Evolutionary conservation across 1,284 basidiomycete species (phyloP), one percentile per base, ranked within the genome.

Genomic region (Apiotrichum veenhuisii): DNA sequence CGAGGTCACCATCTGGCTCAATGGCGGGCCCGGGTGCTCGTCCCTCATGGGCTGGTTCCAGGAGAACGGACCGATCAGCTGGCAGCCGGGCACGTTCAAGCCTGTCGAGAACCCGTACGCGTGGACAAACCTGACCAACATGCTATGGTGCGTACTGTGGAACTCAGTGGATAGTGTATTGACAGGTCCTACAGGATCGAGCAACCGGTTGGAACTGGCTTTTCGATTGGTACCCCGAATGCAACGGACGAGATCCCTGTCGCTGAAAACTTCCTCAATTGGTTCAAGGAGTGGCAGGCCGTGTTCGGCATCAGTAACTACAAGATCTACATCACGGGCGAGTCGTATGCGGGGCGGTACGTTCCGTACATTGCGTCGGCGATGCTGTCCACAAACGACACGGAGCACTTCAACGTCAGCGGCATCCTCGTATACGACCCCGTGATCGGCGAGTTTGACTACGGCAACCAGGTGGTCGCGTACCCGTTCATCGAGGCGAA

Each of bases 191-290:
- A 1, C 17, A 48, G 46, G 59, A 59, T 67, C 30, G 65, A 93
- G 66, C 90, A 92, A 64, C 90, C 90, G 0, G 84, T 90, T 26
- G 86, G 87, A 9, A 89, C 87, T 0, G 90, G 90, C 1, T 91
- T 86, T 70, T 86, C 86, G 0, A 84, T 85, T 63, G 90, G 90
- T 8, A 80, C 66, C 10, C 87, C 87, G 1, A 82, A 85, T 58
- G 85, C 85, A 55, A 78, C 47, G 5, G 67, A 69, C 38, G 68
- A 78, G 52, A 58, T 62, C 11, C 69, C 73, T 42, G 64, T 75
- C 15, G 73, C 75, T 0, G 58, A 61, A 5, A 64, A 77, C 44
- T 76, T 80, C 50, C 44, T 64, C 37, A 44, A 54, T 40, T 67
- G 53, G 44, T 55, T 67, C 49, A 59, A 61, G 54, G 59, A 64